A percentile compares a stretch with the other conserved stretches of the same genome.
These are phyloP conservation scores for Fusarium ambrosium DNA, from an alignment of 2,329 filamentous ascomycete species.

Conservation along the genomic window DNA sequence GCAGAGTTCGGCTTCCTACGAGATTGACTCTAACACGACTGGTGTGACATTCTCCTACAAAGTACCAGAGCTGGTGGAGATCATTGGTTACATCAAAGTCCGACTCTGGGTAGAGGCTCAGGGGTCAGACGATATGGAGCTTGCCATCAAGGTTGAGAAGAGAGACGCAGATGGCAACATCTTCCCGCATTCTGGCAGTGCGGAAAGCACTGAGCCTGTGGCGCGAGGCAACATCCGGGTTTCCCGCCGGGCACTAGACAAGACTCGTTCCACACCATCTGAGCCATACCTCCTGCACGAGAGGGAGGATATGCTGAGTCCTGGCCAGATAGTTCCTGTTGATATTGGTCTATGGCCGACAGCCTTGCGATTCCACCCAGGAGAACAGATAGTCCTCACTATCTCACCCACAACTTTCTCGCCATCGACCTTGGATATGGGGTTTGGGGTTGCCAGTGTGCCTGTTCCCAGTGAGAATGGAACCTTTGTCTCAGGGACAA, in stretches of 20 bases:
- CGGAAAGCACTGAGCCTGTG: background rate
- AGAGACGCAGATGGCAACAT: background rate
- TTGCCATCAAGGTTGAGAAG: background rate
- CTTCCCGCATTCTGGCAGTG: background rate
- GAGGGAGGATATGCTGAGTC: background rate
- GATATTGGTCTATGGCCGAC: background rate
- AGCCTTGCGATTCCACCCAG: background rate
- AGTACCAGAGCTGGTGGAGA: background rate
- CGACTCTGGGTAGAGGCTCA: background rate
- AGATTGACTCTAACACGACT: background rate
- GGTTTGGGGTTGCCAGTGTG: background rate
- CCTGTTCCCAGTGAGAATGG: background rate
- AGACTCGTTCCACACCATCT: background rate
- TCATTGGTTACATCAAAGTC: background rate
- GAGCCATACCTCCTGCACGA: background rate
- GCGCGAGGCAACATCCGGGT: background rate
- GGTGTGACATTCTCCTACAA: background rate
- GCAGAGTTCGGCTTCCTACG: background rate
- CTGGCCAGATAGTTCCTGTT: background rate
- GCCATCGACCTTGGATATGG: background rate
- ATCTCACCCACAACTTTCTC: background rate
- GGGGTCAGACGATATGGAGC: background rate
- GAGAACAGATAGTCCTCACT: background rate
- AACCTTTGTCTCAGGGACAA: background rate
- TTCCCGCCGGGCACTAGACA: background rate